Evolutionary conservation across 129 eudicot species (phyloP).

Genomic region (Artemisia tridentata): DNA sequence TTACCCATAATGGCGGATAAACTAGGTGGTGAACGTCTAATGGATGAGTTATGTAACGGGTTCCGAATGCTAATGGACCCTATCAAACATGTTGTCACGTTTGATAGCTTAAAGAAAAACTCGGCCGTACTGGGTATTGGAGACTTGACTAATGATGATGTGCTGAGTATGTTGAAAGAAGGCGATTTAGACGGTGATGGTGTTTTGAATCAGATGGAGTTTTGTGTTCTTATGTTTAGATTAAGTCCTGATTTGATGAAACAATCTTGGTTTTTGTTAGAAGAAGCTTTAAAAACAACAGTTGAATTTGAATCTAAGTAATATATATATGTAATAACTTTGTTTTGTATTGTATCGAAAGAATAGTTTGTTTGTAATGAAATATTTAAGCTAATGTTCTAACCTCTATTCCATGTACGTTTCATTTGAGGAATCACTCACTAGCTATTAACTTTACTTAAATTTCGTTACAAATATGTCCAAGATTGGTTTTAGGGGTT

Average conservation of each 20-base stretch:
- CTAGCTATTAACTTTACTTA: no score
- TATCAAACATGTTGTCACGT: slow-evolving; percentile 34
- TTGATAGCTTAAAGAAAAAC: slow-evolving; percentile 53
- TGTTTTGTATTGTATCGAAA: neutral
- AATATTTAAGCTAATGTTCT: no score
- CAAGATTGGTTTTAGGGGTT: no score
- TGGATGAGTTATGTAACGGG: slow-evolving; percentile 48
- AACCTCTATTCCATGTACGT: no score
- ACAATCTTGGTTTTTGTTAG: slow-evolving; percentile 15
- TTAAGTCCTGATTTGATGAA: slow-evolving; percentile 37
- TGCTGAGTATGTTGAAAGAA: slow-evolving; percentile 45
- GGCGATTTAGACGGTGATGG: slow-evolving; percentile 59
- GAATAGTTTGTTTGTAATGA: no score
- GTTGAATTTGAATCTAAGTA: neutral
- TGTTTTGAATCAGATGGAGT: slow-evolving; percentile 47
- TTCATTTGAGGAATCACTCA: no score
- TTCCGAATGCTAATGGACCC: slow-evolving; percentile 40
- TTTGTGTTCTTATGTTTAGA: slow-evolving; percentile 52
- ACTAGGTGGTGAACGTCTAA: slow-evolving; percentile 42
- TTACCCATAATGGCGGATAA: slow-evolving; percentile 44
- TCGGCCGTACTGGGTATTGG: slow-evolving; percentile 27
- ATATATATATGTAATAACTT: neutral
- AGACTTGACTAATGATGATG: slow-evolving; percentile 39
- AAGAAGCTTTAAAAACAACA: slow-evolving; percentile 17
- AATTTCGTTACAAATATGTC: no score